Base-by-base conservation (phyloP, 2,329 filamentous ascomycete species). In the Penicillium corylophilum region DNA sequence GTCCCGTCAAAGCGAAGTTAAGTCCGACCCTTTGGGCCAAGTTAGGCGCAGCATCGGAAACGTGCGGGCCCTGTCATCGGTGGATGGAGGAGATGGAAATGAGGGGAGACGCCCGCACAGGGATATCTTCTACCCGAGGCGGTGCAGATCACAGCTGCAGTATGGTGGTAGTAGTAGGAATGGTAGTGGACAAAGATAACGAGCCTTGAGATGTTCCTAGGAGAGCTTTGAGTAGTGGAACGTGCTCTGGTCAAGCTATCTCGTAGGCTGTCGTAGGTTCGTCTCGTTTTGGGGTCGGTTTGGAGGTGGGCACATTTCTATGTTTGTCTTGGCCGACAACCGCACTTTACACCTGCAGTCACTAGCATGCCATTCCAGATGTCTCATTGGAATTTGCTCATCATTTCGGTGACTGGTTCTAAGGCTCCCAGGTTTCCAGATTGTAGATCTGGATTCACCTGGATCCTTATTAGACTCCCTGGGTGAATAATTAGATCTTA, bases 21-120 rank as follows among this genome's bases (percentile, higher is more conserved):
- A 46, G 51, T 39, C 20, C 44, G 41, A 50, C 39, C 35, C 35
- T 36, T 23, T 46, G 48, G 46, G 42, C 36, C 48, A 42, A 39
- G 20, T 44, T 46, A 18, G 22, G 51, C 22, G 31, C 33, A 35
- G 42, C 53, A 54, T 60, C 50, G 46, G 52, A 50, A 62, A 60
- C 56, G 59, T 60, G 59, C 54, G 51, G 52, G 51, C 38, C 48
- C 48, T 50, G 46, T 51, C 47, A 46, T 35, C 55, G 42, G 51
- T 57, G 57, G 54, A 51, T 60, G 56, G 56, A 51, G 50, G 48
- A 45, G 15, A 44, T 23, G 15, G 44, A 44, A 28, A 24, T 33
- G 48, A 52, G 49, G 44, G 39, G 46, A 44, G 39, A 26, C n/a
- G 20, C 22, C 39, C 39, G 39, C 22, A 13, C 22, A 41, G 39